These are phyloP conservation scores for Copromyces sp. DNA, from an alignment of 495 filamentous ascomycete genomes.

Conservation along the genomic window DNA sequence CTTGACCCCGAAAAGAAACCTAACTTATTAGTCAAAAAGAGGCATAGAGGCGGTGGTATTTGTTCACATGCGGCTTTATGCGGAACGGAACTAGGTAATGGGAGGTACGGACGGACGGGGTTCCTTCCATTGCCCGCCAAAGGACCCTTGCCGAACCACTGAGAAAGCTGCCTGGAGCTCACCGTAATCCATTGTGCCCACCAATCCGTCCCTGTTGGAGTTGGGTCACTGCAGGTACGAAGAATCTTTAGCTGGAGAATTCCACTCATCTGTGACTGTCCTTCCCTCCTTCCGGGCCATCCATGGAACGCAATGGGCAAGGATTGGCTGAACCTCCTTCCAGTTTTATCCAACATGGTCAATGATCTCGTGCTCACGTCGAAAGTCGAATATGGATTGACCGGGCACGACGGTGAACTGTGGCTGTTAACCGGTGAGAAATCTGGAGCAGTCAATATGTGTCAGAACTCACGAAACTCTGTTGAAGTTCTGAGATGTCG, in stretches of 20 bases:
- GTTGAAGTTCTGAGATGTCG: not conserved
- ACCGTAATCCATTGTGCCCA: not conserved
- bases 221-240: not conserved
- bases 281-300: not conserved
- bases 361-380: not conserved
- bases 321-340: not conserved
- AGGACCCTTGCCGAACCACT: not conserved
- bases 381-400: not conserved
- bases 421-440: not conserved
- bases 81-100: not conserved
- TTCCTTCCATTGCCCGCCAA: not conserved
- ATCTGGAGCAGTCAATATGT: not conserved
- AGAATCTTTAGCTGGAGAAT: not conserved
- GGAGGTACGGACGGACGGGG: not conserved
- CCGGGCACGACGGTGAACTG: not conserved
- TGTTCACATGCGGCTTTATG: not conserved
- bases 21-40: not conserved
- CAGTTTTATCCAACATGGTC: not conserved
- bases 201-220: not conserved
- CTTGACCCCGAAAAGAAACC: not conserved
- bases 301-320: not conserved
- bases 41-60: not conserved
- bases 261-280: not conserved
- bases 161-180: not conserved
- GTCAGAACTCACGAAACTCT: not conserved